Conservation (phyloP, 805 yeast genomes). For the Limtongia smithiae region DNA sequence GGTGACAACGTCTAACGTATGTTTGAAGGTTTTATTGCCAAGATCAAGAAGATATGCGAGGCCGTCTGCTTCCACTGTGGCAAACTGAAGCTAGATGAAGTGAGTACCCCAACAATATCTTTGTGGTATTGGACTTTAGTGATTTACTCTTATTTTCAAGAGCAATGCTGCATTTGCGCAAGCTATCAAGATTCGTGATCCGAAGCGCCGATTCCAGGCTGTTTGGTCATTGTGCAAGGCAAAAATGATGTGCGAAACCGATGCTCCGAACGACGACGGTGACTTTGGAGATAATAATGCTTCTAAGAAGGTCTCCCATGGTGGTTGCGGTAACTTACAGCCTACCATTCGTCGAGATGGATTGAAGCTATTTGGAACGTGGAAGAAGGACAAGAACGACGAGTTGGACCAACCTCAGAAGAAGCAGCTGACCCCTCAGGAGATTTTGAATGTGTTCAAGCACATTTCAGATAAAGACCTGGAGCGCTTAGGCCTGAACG, state of each 20-base stretch:
- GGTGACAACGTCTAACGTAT: not conserved
- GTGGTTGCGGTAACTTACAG: conserved; percentile 97
- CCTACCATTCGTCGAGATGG: conserved; percentile 97
- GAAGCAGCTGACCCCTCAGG: conserved; percentile 81
- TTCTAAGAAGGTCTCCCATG: conserved; percentile 60
- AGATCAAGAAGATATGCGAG: conserved; percentile 92
- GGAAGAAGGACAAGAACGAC: conserved; percentile 85
- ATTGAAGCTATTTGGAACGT: conserved; percentile 92
- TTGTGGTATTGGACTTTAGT: not conserved
- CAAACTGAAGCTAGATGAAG: conserved; percentile 81
- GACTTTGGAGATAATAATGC: conserved; percentile 42
- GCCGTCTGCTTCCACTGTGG: conserved; percentile 99
- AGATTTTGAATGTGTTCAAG: conserved; percentile 84
- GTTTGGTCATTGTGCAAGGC: conserved; percentile 84
- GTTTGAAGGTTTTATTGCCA: conserved; percentile 59
- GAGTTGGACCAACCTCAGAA: conserved; percentile 90
- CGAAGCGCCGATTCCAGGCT: conserved; percentile 93
- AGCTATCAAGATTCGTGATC: conserved; percentile 84
- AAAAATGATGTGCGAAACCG: conserved; percentile 94
- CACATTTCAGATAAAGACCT: conserved; percentile 87
- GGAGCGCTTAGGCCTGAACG: conserved; percentile 77
- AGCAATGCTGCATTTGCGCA: conserved; percentile 75
- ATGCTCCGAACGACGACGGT: conserved; percentile 57
- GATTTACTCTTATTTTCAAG: conserved; percentile 21
- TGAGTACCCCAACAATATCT: conserved; percentile 36